Evolutionary conservation across 306 rosid genomes (phyloP).

Genomic region (Castanea sativa): DNA sequence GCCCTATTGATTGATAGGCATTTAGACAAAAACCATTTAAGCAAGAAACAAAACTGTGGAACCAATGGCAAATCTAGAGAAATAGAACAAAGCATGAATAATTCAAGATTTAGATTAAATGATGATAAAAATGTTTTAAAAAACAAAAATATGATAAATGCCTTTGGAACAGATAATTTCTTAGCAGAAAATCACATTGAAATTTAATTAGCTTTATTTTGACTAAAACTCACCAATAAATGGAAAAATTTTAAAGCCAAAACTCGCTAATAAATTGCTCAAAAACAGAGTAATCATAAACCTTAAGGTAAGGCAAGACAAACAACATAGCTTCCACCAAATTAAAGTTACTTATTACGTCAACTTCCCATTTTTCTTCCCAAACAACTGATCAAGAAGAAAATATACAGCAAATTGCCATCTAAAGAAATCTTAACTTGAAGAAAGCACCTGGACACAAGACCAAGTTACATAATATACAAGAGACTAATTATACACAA

Average conservation of each 20-base stretch:
- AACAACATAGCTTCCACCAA: not conserved
- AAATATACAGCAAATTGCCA: not conserved
- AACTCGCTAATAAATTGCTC: not conserved
- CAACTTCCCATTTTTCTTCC: no score
- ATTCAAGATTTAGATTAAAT: no score
- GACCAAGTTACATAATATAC: not conserved
- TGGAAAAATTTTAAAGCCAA: not conserved
- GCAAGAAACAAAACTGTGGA: no score
- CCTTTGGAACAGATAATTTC: not conserved
- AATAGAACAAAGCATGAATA: no score
- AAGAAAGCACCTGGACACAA: not conserved
- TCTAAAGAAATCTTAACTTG: not conserved
- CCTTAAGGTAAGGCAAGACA: not conserved
- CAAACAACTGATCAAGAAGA: no score
- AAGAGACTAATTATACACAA: not conserved
- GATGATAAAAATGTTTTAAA: no score
- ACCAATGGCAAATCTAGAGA: no score
- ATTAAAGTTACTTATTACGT: not conserved
- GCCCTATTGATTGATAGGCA: no score
- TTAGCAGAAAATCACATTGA: not conserved
- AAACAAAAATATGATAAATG: no score
- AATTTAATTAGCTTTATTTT: not conserved
- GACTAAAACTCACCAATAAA: not conserved
- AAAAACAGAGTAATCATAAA: not conserved
- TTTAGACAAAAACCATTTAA: no score